Evolutionary conservation across 176 grass and related monocot genomes (phyloP).

Genomic region (Triticum dicoccoides): DNA sequence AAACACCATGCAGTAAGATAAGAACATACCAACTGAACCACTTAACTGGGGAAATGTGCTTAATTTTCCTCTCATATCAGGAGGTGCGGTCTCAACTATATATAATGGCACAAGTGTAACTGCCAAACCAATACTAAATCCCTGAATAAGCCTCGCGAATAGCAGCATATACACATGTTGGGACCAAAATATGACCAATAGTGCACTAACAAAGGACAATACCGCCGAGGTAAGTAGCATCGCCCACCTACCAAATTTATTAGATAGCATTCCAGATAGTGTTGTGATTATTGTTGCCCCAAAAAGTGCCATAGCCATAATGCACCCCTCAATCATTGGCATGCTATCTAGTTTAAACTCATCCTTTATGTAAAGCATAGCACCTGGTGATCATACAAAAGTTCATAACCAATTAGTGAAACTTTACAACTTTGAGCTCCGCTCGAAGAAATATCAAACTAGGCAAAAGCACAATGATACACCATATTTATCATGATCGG

Average conservation of each 20-base stretch:
- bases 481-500: background rate
- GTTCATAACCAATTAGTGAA: background rate
- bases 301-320: conserved; percentile 60
- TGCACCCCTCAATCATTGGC: conserved; percentile 53
- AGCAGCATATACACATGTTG: conserved; percentile 53
- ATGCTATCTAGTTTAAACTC: conserved; percentile 55
- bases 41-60: conserved; percentile 68
- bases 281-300: conserved; percentile 62
- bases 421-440: background rate
- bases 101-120: conserved; percentile 66
- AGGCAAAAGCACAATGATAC: background rate
- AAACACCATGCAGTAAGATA: conserved; percentile 75
- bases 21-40: conserved; percentile 62
- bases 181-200: conserved; percentile 40
- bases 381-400: conserved; percentile 19
- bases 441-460: background rate
- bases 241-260: conserved; percentile 39
- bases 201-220: conserved; percentile 29
- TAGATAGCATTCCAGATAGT: conserved; percentile 44
- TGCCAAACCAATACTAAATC: conserved; percentile 57
- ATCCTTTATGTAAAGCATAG: conserved; percentile 64
- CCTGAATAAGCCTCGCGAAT: conserved; percentile 48
- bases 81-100: conserved; percentile 60
- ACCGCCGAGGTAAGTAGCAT: conserved; percentile 58
- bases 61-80: conserved; percentile 50